A percentile compares a stretch with the other conserved stretches of the same genome.
phyloP scores from a whole-genome alignment of 2,329 filamentous ascomycete genomes.

The Diaporthe batatas region DNA sequence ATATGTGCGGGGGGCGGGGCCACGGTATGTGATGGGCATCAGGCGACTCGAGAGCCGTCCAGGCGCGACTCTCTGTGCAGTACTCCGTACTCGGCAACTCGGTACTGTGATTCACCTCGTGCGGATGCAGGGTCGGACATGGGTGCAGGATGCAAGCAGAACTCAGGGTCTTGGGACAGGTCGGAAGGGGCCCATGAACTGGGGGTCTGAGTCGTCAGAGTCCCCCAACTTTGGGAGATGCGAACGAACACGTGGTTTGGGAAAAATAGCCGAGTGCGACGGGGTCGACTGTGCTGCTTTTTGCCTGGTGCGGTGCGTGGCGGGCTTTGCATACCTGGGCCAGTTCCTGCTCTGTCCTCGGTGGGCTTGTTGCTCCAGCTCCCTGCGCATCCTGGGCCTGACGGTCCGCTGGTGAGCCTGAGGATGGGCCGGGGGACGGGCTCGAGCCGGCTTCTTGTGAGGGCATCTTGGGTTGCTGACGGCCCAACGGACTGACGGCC shows the following conservation, averaged over 20 bases:
- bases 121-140: conserved; percentile 6
- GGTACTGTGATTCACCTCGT: not conserved
- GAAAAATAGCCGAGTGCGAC: conserved; percentile 10
- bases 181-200: not conserved
- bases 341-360: conserved; percentile 39
- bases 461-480: conserved; percentile 24
- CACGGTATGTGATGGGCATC: no score
- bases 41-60: not conserved
- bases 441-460: conserved; percentile 32
- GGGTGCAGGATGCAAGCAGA: not conserved
- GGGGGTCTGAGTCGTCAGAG: conserved; percentile 19
- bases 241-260: conserved; percentile 28
- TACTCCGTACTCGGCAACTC: no score
- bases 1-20: not conserved
- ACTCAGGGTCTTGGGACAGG: conserved; percentile 1
- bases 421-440: conserved; percentile 12
- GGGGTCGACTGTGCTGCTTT: not conserved
- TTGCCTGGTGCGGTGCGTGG: not conserved
- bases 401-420: conserved; percentile 6
- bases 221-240: not conserved
- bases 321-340: conserved; percentile 35
- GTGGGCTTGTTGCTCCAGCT: conserved; percentile 6
- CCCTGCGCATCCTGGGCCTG: conserved; percentile 15
- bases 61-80: not conserved
- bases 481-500: no score